A percentile compares a stretch with the other conserved stretches of the same genome.
Conservation (phyloP, 2,329 filamentous ascomycete genomes). For the Colletotrichum cereale region DNA sequence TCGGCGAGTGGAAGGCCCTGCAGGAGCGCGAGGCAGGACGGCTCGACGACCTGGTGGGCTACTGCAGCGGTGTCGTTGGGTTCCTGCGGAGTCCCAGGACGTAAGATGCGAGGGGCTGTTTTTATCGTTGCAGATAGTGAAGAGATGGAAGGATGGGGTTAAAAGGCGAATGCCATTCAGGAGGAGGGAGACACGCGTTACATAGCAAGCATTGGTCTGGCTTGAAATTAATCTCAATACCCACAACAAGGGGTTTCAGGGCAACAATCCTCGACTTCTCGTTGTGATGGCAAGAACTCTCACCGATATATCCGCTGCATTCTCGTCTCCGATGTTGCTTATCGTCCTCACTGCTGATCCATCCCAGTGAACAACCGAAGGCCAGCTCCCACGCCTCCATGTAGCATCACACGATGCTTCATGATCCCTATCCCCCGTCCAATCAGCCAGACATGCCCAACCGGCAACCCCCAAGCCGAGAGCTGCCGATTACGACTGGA, state of each 20-base stretch:
- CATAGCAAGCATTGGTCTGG: neutral
- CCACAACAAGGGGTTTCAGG: neutral
- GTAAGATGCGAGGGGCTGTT: constrained; percentile 44
- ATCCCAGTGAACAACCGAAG: neutral
- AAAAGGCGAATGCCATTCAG: neutral
- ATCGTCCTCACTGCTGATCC: neutral
- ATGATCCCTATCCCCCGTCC: neutral
- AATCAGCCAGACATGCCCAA: neutral
- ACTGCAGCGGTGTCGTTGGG: constrained; percentile 86
- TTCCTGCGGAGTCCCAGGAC: constrained; percentile 78
- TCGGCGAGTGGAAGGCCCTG: constrained; percentile 78
- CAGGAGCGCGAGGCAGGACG: constrained; percentile 79
- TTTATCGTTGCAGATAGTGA: neutral
- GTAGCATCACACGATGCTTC: neutral
- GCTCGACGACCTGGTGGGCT: constrained; percentile 83
- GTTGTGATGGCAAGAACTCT: neutral
- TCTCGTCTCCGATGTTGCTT: neutral
- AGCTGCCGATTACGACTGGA: neutral
- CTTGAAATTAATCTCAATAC: constrained; percentile 6
- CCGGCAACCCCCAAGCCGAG: neutral
- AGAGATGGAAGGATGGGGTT: neutral
- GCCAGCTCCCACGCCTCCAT: neutral
- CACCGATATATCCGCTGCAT: neutral
- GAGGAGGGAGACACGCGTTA: neutral
- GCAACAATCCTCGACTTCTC: neutral